Conservation (phyloP, 1,284 basidiomycete genomes). For the Papiliotrema fonsecae region DNA sequence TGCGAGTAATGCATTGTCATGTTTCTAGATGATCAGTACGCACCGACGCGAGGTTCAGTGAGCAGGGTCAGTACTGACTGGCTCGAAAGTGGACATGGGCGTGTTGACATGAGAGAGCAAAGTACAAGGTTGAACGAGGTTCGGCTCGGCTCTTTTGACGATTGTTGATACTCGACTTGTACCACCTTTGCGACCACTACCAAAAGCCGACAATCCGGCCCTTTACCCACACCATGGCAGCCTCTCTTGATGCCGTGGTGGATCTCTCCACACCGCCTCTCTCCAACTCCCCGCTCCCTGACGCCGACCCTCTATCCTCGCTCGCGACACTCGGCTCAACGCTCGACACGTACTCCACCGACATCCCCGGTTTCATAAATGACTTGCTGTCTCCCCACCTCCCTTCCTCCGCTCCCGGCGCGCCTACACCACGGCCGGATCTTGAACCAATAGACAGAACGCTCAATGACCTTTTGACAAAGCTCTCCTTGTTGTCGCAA, state of each 20-base stretch:
- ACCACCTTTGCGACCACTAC: too few relatives aligned
- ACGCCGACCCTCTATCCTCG: slow-evolving; percentile 17
- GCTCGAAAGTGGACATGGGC: slow-evolving; percentile 5
- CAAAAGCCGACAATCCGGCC: too few relatives aligned
- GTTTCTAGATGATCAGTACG: slow-evolving; percentile 10
- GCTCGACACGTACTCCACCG: slow-evolving; percentile 35
- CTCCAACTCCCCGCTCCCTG: slow-evolving; percentile 18
- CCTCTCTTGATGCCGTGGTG: not conserved
- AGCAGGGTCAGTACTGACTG: not conserved
- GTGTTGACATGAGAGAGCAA: not conserved
- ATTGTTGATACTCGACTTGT: too few relatives aligned
- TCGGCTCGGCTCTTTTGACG: too few relatives aligned
- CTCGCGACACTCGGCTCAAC: slow-evolving; percentile 33
- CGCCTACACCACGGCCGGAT: slow-evolving; percentile 37
- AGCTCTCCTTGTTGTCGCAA: slow-evolving; percentile 74
- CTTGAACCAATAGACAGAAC: slow-evolving; percentile 68
- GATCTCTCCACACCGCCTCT: slow-evolving; percentile 7
- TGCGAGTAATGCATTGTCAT: slow-evolving; percentile 22
- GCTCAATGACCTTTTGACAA: slow-evolving; percentile 65
- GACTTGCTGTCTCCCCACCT: slow-evolving; percentile 30
- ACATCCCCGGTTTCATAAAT: slow-evolving; percentile 45
- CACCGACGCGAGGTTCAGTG: not conserved
- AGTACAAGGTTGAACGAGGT: too few relatives aligned
- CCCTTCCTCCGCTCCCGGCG: slow-evolving; percentile 13
- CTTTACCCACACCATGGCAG: slow-evolving; percentile 1